Base-by-base conservation (phyloP, 495 filamentous ascomycete genomes). In the Friedmanniomyces endolithicus region DNA sequence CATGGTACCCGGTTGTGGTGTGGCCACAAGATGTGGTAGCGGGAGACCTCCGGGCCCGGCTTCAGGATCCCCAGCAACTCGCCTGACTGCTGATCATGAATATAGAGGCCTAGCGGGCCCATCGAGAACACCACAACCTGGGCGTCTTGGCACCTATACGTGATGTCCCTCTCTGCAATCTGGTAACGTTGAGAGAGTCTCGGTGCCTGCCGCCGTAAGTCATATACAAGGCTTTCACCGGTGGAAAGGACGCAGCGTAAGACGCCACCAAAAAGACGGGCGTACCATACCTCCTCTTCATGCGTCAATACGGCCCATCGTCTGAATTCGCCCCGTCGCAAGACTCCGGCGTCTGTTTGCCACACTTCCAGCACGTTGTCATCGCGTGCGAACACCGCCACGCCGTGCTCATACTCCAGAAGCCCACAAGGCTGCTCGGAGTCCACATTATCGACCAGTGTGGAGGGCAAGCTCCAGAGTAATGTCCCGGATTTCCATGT, bases 401-500 rank as follows among this genome's bases (percentile, higher is more conserved):
- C 53, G 3, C 60, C 60, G 27, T 63, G 45, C 12, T 59, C 31
- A 40, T 63, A 63, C 29, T 63, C 60, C 2, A 63, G 53, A 52
- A 60, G 60, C 12, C 57, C 60, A 17, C 40, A 60, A 4, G 57
- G 50, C 19, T 48, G 22, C 4, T 60, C 60, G 14, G 46, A 33
- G n/a, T 58, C 34, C 1, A 11, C 1, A 19, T 16, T 9, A 2
- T n/a, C 6, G 1, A 6, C 3, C 44, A 25, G 16, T 37, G 43
- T 37, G 11, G 41, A 48, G 16, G 56, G 41, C 2, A 63, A 45
- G 8, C 44, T 27, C 60, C 60, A 63, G 8, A 63, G 53, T 16
- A 52, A 34, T 14, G 33, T 20, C 1, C 60, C 60, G 29, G 39
- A 44, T 19, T n/a, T 63, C 60, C 60, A 63, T 56, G 33, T 57